Evolutionary conservation across 768 basidiomycete species (phyloP).

Genomic region (Obba rivulosa): DNA sequence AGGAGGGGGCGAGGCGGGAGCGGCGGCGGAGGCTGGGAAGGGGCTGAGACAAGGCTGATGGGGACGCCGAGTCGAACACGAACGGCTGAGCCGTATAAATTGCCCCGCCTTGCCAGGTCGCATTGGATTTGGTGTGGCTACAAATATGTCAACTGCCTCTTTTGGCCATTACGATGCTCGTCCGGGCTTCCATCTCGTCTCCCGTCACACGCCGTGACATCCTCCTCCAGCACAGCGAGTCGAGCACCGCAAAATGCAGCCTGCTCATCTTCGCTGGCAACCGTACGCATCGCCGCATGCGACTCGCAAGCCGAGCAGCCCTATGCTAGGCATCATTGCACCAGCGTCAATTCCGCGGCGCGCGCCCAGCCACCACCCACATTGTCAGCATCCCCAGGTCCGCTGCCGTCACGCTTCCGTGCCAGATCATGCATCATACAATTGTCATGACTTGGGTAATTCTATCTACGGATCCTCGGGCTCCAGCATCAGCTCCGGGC

Average conservation of each 20-base stretch:
- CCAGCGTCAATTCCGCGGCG: slow-evolving; percentile 1
- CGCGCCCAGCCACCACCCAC: no score
- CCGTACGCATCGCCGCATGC: slow-evolving; percentile 4
- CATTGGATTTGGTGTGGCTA: slow-evolving; percentile 20
- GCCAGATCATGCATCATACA: no score
- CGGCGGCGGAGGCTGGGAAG: background rate
- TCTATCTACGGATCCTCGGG: slow-evolving; percentile 45
- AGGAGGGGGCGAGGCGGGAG: slow-evolving; percentile 9
- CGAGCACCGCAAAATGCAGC: background rate
- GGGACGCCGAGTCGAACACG: slow-evolving; percentile 15
- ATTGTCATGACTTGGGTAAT: no score
- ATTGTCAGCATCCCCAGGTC: background rate
- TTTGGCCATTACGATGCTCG: slow-evolving; percentile 15
- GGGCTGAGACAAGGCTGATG: slow-evolving; percentile 9
- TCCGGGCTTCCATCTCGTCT: slow-evolving; percentile 16
- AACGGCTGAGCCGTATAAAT: slow-evolving; percentile 19
- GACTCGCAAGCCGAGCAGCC: background rate
- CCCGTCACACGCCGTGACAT: slow-evolving; percentile 14
- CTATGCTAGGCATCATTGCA: no score
- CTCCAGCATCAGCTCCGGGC: slow-evolving; percentile 85
- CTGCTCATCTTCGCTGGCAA: no score
- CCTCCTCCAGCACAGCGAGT: background rate
- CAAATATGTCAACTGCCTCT: slow-evolving; percentile 22
- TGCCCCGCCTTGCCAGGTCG: slow-evolving; percentile 19
- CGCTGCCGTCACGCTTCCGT: slow-evolving; percentile 11